These are phyloP conservation scores for Quercus lobata DNA, from an alignment of 331 rosid genomes.

Conservation along the genomic window DNA sequence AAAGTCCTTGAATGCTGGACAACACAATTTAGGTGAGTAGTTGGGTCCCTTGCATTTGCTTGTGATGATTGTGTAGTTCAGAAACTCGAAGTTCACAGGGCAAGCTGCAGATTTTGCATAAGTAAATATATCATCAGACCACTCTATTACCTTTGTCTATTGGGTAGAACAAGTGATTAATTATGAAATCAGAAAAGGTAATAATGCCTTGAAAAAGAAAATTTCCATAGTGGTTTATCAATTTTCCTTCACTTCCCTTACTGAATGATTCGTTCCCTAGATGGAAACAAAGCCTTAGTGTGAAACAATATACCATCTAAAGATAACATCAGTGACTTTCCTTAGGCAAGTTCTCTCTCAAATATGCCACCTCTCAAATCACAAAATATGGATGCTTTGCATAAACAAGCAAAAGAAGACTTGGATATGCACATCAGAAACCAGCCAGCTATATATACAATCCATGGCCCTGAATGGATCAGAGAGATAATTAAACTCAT, in stretches of 20 bases:
- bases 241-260: background rate
- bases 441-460: background rate
- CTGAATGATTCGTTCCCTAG: background rate
- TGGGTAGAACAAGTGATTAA: background rate
- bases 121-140: background rate
- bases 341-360: background rate
- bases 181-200: background rate
- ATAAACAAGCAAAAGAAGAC: background rate
- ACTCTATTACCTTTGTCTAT: background rate
- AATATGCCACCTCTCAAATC: background rate
- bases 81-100: slow-evolving; percentile 82
- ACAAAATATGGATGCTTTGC: background rate
- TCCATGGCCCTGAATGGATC: background rate
- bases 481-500: background rate
- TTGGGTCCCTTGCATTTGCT: slow-evolving; percentile 90
- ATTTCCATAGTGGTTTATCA: background rate
- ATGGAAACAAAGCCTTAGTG: background rate
- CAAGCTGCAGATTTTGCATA: slow-evolving; percentile 64
- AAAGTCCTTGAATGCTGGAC: slow-evolving; percentile 62
- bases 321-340: background rate
- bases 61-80: slow-evolving; percentile 78
- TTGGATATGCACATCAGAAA: background rate
- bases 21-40: slow-evolving; percentile 57
- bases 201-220: background rate
- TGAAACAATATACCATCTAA: background rate